Conservation (phyloP, 2,329 filamentous ascomycete genomes). For the Sphaerulina populicola region DNA sequence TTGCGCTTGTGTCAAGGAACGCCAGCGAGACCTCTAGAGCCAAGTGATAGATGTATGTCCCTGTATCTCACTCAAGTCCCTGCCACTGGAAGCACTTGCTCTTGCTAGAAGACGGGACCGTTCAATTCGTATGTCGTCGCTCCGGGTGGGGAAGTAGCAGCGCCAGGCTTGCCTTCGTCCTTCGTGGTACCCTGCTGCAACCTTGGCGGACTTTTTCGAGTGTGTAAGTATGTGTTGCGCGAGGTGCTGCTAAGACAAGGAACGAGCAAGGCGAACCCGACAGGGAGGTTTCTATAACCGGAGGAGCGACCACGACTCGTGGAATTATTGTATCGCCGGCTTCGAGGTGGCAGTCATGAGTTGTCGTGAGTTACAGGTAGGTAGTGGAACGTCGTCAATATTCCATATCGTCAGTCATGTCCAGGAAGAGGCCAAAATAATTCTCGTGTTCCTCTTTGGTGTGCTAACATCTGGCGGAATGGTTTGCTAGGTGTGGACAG, state of each 20-base stretch:
- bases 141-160: neutral
- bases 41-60: too few relatives aligned
- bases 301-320: slow-evolving; percentile 6
- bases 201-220: neutral
- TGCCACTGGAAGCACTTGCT: neutral
- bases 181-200: neutral
- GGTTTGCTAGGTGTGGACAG: neutral
- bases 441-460: neutral
- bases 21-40: too few relatives aligned
- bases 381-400: neutral
- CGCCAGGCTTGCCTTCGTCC: neutral
- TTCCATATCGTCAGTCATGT: neutral
- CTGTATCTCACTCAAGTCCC: too few relatives aligned
- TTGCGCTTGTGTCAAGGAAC: neutral
- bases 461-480: neutral
- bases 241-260: neutral
- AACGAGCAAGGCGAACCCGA: neutral
- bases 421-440: neutral
- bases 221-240: neutral
- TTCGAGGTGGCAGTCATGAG: neutral
- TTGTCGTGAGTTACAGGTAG: neutral
- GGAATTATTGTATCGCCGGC: neutral
- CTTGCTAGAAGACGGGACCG: neutral
- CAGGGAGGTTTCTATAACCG: slow-evolving; percentile 1
- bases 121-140: too few relatives aligned